These are phyloP conservation scores for Russula sp. DNA, from an alignment of 768 basidiomycete species.

Conservation along the genomic window DNA sequence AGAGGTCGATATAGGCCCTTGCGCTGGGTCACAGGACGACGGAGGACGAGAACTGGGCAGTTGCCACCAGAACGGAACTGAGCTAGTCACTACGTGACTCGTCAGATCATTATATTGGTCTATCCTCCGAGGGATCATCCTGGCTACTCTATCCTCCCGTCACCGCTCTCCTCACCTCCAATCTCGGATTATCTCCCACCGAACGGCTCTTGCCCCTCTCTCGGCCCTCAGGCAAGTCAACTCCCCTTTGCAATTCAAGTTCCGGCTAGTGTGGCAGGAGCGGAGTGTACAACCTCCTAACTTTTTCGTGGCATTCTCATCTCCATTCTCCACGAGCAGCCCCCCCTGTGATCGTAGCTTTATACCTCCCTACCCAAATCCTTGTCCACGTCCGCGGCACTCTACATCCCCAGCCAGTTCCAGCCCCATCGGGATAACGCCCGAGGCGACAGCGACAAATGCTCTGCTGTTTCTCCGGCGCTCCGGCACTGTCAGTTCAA, in stretches of 20 bases:
- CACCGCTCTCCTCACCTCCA: not conserved
- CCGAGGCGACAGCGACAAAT: not conserved
- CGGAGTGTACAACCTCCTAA: not conserved
- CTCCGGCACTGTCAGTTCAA: not conserved
- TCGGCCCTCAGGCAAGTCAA: not conserved
- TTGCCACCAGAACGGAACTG: conserved; percentile 16
- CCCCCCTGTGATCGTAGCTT: not conserved
- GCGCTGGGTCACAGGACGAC: not conserved
- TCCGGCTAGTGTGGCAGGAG: not conserved
- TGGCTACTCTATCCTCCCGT: not conserved
- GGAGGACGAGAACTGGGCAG: not conserved
- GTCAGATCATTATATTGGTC: not conserved
- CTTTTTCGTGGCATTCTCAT: not conserved
- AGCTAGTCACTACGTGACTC: conserved; percentile 11
- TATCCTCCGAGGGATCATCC: not conserved
- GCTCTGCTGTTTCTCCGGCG: not conserved
- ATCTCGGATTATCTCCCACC: not conserved
- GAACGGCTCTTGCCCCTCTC: not conserved
- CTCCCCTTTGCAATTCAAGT: not conserved
- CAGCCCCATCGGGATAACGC: not conserved
- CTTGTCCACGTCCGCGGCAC: not conserved
- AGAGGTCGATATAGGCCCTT: conserved; percentile 16
- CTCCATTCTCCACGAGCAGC: not conserved
- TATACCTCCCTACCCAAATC: not conserved
- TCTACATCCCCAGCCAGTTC: not conserved